Evolutionary conservation across 2,329 filamentous ascomycete species (phyloP), one percentile per base, ranked within the genome.

Genomic region (Penicillium sp.): DNA sequence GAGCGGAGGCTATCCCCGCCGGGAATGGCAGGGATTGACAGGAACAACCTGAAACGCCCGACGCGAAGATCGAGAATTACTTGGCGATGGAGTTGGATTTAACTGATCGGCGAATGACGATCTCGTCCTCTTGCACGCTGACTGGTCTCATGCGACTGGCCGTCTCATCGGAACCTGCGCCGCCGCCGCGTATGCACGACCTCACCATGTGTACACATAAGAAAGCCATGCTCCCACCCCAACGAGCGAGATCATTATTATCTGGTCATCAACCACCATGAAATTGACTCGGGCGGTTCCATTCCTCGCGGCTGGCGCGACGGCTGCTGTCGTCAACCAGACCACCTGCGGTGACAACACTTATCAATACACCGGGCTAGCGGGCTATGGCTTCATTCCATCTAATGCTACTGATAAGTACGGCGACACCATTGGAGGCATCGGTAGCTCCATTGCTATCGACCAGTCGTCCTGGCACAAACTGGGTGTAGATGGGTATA

Each of bases 381-480:
- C 83, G 4, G 87, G 87, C 8, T 90, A 85, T 63, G 87, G 87
- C 4, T 80, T 77, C 49, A 70, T 90, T 3, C 71, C 80, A 0
- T 77, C 77, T 26, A 78, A 85, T 61, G 78, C 80, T 2, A 74
- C 78, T 26, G 88, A 90, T 71, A 85, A 86, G 64, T 86, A 81
- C 59, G 85, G 85, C 24, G 87, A 90, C 64, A 90, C 86, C 0
- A 74, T 90, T 24, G 85, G 84, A 30, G 84, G 85, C 1, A 76
- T 88, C 45, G 88, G 88, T 7, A 87, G 82, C 51, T 79, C 84
- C 10, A 82, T 87, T 60, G 82, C 84, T n/a, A 71, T 90, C 24
- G 82, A 87, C 49, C 74, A 75, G 52, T 72, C 68, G 27, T 78
- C 80, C 7, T 90, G 86, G 85, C 79, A 75, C 59, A 82, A 80